Conservation (phyloP, 2,329 filamentous ascomycete genomes). For the Hymenoscyphus infarciens region DNA sequence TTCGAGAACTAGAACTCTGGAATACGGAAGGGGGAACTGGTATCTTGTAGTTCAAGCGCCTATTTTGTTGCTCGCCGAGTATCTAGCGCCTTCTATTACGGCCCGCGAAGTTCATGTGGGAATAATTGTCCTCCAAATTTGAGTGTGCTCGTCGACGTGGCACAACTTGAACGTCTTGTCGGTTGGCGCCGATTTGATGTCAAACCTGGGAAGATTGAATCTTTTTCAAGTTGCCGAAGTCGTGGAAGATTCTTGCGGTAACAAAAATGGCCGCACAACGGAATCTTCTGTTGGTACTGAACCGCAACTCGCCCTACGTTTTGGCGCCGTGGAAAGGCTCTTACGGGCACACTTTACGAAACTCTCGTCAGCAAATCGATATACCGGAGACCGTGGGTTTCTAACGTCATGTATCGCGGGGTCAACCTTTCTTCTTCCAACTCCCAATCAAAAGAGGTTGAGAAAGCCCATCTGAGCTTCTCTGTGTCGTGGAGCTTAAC, state of each 20-base stretch:
- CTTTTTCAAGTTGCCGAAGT: neutral
- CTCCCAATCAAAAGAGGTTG: neutral
- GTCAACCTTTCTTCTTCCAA: neutral
- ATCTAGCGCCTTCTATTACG: neutral
- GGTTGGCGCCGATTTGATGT: neutral
- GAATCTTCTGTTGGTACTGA: neutral
- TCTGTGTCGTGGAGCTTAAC: neutral
- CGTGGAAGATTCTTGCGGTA: neutral
- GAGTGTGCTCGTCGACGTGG: neutral
- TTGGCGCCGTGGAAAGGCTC: neutral
- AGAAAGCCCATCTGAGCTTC: neutral
- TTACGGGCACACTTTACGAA: neutral
- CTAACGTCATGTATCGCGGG: neutral
- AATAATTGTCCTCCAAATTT: neutral
- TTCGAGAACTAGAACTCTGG: neutral
- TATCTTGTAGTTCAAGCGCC: neutral
- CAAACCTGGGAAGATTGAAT: neutral
- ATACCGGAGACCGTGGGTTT: neutral
- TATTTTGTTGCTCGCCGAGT: neutral
- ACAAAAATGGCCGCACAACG: neutral
- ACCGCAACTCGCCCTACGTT: neutral
- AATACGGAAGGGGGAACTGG: neutral
- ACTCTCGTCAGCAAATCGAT: neutral
- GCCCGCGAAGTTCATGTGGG: neutral
- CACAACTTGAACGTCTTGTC: neutral